These are phyloP conservation scores for Colletotrichum sp. DNA, from an alignment of 2,329 filamentous ascomycete genomes.

Conservation along the genomic window DNA sequence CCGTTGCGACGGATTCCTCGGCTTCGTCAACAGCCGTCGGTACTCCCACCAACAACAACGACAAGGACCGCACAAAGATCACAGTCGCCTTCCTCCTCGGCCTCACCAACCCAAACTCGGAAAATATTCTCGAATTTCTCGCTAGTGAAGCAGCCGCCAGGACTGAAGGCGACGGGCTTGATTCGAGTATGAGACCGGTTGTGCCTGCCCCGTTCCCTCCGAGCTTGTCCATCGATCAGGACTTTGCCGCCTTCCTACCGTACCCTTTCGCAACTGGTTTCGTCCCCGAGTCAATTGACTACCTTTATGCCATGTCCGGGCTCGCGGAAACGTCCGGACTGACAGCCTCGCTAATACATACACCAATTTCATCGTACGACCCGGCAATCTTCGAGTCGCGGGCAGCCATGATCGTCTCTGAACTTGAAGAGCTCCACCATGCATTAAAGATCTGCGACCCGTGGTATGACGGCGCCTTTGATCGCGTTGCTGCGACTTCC, in stretches of 20 bases:
- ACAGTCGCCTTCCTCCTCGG: slow-evolving; percentile 29
- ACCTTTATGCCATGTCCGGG: not conserved
- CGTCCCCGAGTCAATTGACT: not conserved
- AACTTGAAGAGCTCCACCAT: not conserved
- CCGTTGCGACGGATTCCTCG: not conserved
- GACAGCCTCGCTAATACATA: not conserved
- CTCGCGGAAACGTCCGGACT: not conserved
- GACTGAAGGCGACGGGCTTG: slow-evolving; percentile 8
- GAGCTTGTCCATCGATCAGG: not conserved
- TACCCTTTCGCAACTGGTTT: not conserved
- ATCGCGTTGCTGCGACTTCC: slow-evolving; percentile 11
- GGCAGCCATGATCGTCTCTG: not conserved
- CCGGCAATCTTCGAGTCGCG: not conserved
- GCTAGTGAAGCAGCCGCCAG: slow-evolving; percentile 12
- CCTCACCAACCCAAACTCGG: slow-evolving; percentile 28
- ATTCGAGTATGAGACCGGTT: not conserved
- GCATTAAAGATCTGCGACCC: slow-evolving; percentile 13
- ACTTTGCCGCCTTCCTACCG: not conserved
- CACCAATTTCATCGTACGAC: not conserved
- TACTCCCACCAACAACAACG: not conserved
- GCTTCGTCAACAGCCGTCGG: not conserved
- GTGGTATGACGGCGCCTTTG: slow-evolving; percentile 19
- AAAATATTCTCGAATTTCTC: slow-evolving; percentile 27
- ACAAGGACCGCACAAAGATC: slow-evolving; percentile 22
- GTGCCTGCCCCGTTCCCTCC: not conserved